Evolutionary conservation across 305 asterid species (phyloP).

Genomic region (Fraxinus sp.): DNA sequence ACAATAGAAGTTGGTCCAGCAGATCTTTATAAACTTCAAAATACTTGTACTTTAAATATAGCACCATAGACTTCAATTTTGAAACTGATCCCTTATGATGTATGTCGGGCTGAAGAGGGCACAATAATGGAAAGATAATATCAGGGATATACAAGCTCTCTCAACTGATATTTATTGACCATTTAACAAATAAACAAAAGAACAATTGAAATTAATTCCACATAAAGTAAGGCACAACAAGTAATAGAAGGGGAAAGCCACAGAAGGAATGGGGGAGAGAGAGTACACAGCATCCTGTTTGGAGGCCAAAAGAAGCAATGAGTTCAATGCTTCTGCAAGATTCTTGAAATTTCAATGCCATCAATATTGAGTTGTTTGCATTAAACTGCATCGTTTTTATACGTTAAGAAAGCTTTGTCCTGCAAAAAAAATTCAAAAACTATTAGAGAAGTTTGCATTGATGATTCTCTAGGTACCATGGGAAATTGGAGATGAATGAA

Average conservation of each 20-base stretch:
- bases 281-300: neutral
- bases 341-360: neutral
- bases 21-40: neutral
- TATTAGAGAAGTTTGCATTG: slow-evolving; percentile 17
- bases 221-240: neutral
- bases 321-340: neutral
- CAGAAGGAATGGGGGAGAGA: neutral
- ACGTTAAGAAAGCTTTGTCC: neutral
- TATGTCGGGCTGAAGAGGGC: neutral
- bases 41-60: neutral
- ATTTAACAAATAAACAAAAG: too few species aligned
- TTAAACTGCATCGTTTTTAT: neutral
- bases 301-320: neutral
- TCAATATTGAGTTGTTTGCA: neutral
- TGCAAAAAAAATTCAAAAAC: neutral
- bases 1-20: neutral
- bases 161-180: neutral
- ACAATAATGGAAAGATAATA: neutral
- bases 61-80: neutral
- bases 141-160: neutral
- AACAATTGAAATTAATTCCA: neutral
- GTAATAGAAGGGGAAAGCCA: neutral
- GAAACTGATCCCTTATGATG: neutral
- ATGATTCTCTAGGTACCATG: neutral
- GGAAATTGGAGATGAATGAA: slow-evolving; percentile 15